These are phyloP conservation scores for Magnusiomyces sp. DNA, from an alignment of 1,139 yeast species.

Conservation along the genomic window DNA sequence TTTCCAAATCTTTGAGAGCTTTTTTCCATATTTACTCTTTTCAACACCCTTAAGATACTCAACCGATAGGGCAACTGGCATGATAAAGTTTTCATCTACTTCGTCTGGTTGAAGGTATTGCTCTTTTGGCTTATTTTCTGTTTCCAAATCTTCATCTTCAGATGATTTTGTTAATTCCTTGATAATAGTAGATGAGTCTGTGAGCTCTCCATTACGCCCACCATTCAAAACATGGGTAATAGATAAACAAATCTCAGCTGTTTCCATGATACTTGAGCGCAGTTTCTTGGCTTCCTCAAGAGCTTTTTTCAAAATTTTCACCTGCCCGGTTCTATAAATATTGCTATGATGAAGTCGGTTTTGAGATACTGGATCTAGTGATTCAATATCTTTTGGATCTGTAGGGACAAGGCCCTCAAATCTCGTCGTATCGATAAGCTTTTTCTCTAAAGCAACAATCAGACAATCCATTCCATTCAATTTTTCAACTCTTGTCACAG, in stretches of 20 bases:
- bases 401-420: not conserved
- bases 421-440: not conserved
- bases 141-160: not conserved
- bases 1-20: too few relatives aligned
- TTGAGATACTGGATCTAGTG: not conserved
- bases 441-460: not conserved
- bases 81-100: slow-evolving; percentile 6
- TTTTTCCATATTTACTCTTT: too few relatives aligned
- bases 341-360: not conserved
- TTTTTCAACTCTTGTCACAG: not conserved
- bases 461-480: not conserved
- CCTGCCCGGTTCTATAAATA: slow-evolving; percentile 1
- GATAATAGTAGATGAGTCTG: not conserved
- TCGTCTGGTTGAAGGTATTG: slow-evolving; percentile 2
- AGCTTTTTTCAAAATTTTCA: slow-evolving; percentile 1
- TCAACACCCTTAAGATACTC: slow-evolving; percentile 2
- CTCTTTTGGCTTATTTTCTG: not conserved
- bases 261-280: not conserved
- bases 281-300: not conserved
- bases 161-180: not conserved
- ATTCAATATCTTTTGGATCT: not conserved
- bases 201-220: not conserved
- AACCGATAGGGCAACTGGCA: slow-evolving; percentile 8
- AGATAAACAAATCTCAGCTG: not conserved
- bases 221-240: not conserved